phyloP scores from a whole-genome alignment of 345 rosid genomes.

The Syzygium oleosum region DNA sequence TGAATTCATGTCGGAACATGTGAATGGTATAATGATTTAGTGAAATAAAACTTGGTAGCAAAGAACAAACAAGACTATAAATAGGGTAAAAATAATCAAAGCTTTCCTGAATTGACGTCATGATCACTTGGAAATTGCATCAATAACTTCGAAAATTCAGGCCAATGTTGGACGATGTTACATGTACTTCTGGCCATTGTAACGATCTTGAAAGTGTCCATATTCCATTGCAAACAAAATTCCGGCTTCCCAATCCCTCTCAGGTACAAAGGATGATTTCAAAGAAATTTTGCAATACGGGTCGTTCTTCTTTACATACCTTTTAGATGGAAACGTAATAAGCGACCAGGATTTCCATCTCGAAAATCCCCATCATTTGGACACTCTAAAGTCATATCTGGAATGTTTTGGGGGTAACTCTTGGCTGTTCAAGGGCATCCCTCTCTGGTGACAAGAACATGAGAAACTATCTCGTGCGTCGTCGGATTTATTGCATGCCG shows the following conservation, averaged over 20 bases:
- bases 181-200: background rate
- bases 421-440: background rate
- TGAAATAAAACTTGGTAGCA: background rate
- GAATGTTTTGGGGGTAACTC: background rate
- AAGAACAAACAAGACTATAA: background rate
- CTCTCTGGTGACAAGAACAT: background rate
- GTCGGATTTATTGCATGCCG: background rate
- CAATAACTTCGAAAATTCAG: background rate
- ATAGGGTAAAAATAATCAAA: background rate
- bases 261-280: background rate
- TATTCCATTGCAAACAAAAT: background rate
- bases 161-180: background rate
- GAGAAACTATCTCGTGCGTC: background rate
- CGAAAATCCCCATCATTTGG: background rate
- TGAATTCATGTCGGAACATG: background rate
- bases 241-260: background rate
- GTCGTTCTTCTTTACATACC: background rate
- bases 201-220: background rate
- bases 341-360: background rate
- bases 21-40: no score
- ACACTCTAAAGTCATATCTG: background rate
- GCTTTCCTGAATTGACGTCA: background rate
- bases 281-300: rapidly evolving
- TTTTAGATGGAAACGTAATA: background rate
- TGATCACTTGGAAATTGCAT: background rate